Evolutionary conservation across 78 protist genomes (phyloP).

Genomic region (Isochrysis galbana): DNA sequence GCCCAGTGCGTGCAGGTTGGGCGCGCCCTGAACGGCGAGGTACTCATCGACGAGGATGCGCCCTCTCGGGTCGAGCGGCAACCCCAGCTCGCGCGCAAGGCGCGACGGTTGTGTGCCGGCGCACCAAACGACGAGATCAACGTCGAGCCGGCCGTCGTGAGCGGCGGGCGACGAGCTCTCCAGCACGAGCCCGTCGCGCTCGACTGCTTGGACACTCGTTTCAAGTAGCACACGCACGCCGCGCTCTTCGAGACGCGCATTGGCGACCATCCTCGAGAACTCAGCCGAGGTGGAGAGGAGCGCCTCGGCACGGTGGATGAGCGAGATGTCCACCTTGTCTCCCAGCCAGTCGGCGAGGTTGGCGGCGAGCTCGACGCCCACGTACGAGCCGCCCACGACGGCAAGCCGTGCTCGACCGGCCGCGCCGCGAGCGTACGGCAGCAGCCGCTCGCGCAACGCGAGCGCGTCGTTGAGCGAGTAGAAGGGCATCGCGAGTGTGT

Average conservation of each 20-base stretch:
- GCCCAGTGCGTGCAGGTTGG: not conserved
- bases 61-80: not conserved
- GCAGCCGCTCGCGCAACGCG: not conserved
- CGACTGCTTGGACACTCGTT: not conserved
- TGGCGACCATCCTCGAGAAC: not conserved
- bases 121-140: not conserved
- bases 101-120: not conserved
- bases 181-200: not conserved
- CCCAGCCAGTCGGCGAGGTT: not conserved
- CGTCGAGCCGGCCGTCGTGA: not conserved
- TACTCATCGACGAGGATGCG: not conserved
- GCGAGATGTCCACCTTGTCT: not conserved
- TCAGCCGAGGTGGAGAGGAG: not conserved
- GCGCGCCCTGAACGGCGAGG: not conserved
- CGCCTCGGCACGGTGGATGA: not conserved
- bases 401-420: not conserved
- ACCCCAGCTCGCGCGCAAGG: not conserved
- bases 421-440: not conserved
- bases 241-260: not conserved
- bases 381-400: not conserved
- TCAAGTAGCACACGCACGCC: not conserved
- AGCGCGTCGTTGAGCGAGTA: not conserved
- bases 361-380: constrained; percentile 10
- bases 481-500: not conserved
- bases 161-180: not conserved